These are phyloP conservation scores for Botrytis sinoallii DNA, from an alignment of 2,329 filamentous ascomycete species.

Conservation along the genomic window DNA sequence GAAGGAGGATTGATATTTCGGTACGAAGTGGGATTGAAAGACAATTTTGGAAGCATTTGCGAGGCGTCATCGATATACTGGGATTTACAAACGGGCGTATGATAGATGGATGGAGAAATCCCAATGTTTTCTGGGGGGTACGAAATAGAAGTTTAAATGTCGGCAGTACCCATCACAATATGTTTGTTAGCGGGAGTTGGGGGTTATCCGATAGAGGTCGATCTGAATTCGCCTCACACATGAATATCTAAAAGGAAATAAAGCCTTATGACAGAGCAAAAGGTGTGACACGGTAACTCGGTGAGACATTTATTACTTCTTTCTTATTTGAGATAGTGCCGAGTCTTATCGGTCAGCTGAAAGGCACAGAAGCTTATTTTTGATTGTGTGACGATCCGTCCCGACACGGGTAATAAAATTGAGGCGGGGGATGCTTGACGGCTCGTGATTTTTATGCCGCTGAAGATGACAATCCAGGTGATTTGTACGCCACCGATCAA, in stretches of 20 bases:
- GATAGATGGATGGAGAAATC: slow-evolving; percentile 2
- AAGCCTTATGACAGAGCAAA: not conserved
- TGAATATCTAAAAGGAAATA: not conserved
- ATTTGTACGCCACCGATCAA: not conserved
- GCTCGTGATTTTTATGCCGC: not conserved
- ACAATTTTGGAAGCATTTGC: slow-evolving; percentile 8
- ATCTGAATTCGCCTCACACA: slow-evolving; percentile 6
- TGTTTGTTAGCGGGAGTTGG: not conserved
- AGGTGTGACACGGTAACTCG: not conserved
- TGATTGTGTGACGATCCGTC: not conserved
- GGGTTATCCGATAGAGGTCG: not conserved
- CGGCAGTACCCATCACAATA: not conserved
- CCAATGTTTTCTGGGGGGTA: not conserved
- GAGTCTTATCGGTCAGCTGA: not conserved
- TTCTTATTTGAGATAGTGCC: not conserved
- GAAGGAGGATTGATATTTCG: slow-evolving; percentile 22
- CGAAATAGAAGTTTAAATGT: not conserved
- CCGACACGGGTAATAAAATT: not conserved
- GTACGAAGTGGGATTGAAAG: not conserved
- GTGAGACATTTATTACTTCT: not conserved
- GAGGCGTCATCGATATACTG: not conserved
- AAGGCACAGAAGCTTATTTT: not conserved
- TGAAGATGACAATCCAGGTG: not conserved
- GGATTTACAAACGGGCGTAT: not conserved
- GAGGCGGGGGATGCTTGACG: not conserved